Base-by-base conservation (phyloP, 2,329 filamentous ascomycete genomes). In the Hypoxylon sp. region DNA sequence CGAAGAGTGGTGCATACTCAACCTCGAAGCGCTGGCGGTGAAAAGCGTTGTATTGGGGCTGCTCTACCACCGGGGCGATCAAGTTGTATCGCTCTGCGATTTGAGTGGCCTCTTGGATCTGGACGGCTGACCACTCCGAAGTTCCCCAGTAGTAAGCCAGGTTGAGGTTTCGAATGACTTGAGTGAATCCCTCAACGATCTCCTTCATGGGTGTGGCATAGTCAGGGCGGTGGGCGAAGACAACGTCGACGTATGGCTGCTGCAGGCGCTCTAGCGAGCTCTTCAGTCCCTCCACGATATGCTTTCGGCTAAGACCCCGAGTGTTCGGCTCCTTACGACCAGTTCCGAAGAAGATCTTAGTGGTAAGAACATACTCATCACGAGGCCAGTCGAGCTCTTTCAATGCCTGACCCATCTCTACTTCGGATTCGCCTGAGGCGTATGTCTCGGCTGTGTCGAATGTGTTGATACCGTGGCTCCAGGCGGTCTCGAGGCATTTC, bases 111-210 rank as follows among this genome's bases (percentile, higher is more conserved):
- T 85, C 80, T 53, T 74, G 75, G 66, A 86, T 85, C 70, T 86
- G 80, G 20, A 70, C 68, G 5, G 82, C 80, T 34, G 70, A 75
- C 82, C 82, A 86, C 66, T 86, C 82, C 0, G 75, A 79, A 0
- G 83, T 86, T 34, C 83, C 81, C 81, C 81, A 85, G 72, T 86
- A 85, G 70, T 84, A 83, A 15, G 81, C 81, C 26, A 83, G 67
- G 69, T 83, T 83, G 52, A 83, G 74, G 64, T 80, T 79, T 62
- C 67, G 69, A 60, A 74, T 81, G 55, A 71, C 69, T 66, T 73
- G 73, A 61, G 69, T 77, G 68, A 74, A 78, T 53, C 69, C 77
- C 59, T 75, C 78, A 43, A 87, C 83, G 29, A 83, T 81, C 69
- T 87, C 83, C 68, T 81, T 81, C 76, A 84, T 84, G 2, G 81